phyloP scores from a whole-genome alignment of 2,329 filamentous ascomycete genomes.

The Fusarium torreyae region DNA sequence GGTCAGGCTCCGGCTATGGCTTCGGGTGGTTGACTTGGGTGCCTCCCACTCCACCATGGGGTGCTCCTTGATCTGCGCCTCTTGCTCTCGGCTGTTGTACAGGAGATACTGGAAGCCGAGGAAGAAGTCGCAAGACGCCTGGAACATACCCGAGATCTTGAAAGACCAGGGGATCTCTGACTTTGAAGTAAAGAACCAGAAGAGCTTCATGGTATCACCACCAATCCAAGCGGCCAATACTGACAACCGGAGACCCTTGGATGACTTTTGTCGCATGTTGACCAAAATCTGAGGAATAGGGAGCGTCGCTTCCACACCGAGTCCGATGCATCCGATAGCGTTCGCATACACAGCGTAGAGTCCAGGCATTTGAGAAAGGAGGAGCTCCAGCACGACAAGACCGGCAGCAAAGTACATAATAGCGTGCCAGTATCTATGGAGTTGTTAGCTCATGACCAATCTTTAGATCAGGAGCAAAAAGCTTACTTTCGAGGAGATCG shows the following conservation, averaged over 20 bases:
- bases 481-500: conserved; percentile 76
- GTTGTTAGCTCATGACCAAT: conserved; percentile 17
- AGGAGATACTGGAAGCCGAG: conserved; percentile 82
- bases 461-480: background rate
- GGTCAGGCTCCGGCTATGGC: conserved; percentile 56
- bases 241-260: conserved; percentile 82
- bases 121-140: conserved; percentile 81
- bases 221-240: conserved; percentile 84
- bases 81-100: conserved; percentile 70
- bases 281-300: conserved; percentile 84
- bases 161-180: conserved; percentile 82
- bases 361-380: conserved; percentile 71
- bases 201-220: conserved; percentile 89
- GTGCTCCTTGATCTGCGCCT: conserved; percentile 57
- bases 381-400: conserved; percentile 75
- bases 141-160: conserved; percentile 86
- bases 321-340: conserved; percentile 80
- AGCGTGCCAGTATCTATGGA: conserved; percentile 81
- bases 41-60: conserved; percentile 55
- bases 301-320: conserved; percentile 85
- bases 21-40: conserved; percentile 46
- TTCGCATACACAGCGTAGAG: conserved; percentile 77
- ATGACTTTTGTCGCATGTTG: conserved; percentile 78
- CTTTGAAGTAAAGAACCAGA: conserved; percentile 83
- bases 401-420: conserved; percentile 75